Evolutionary conservation across 208 protist species (phyloP).

Genomic region (Wallacemonas collosoma): DNA sequence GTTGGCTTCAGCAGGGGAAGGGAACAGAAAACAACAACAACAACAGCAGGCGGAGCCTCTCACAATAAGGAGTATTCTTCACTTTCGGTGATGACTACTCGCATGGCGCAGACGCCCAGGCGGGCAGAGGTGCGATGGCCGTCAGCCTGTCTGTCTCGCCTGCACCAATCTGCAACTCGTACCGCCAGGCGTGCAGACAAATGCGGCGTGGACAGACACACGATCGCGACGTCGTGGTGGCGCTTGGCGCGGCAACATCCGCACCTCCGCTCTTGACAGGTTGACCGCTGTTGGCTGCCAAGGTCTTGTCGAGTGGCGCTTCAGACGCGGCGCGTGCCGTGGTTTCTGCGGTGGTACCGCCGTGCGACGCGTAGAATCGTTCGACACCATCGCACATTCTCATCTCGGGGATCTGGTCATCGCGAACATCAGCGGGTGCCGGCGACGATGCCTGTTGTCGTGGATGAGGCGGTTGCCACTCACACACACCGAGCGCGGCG

Average conservation of each 20-base stretch:
- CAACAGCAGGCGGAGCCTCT: not conserved
- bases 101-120: slow-evolving; percentile 26
- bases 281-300: no score
- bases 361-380: slow-evolving; percentile 6
- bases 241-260: no score
- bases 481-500: not conserved
- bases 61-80: not conserved
- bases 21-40: not conserved
- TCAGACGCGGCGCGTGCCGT: no score
- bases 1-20: not conserved
- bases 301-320: no score
- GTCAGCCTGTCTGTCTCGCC: slow-evolving; percentile 16
- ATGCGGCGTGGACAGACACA: slow-evolving; percentile 67
- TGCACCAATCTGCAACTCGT: slow-evolving; percentile 36
- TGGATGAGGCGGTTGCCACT: not conserved
- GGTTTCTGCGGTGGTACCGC: no score
- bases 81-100: not conserved
- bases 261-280: no score
- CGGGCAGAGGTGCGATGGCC: slow-evolving; percentile 29
- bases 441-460: not conserved
- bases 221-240: no score
- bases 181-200: slow-evolving; percentile 67
- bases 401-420: not conserved
- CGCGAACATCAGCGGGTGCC: not conserved
- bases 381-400: slow-evolving; percentile 17